Percentiles rank a stretch among this genome's conserved stretches.
Evolutionary conservation across 352 stramenopile species (phyloP).

Genomic region (Globisporangium nodosum): DNA sequence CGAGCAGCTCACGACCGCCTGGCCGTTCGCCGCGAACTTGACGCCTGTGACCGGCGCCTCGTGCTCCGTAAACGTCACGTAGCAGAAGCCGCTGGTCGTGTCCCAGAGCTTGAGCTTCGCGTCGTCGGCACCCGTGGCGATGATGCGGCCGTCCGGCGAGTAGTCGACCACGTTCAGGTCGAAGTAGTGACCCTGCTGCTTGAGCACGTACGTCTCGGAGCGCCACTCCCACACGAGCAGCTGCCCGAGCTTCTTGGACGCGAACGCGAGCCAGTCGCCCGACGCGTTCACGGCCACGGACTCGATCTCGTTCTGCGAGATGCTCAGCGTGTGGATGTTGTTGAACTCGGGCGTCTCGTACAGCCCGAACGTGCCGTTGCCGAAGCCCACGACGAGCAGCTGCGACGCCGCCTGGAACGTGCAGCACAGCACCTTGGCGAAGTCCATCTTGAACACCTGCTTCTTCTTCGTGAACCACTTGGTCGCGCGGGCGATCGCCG

Average conservation of each 20-base stretch:
- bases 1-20: slow-evolving; percentile 94
- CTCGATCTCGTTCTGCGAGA: slow-evolving; percentile 87
- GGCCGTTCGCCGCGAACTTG: slow-evolving; percentile 89
- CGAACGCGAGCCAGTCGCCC: slow-evolving; percentile 98
- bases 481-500: slow-evolving; percentile 58
- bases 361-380: slow-evolving; percentile 96
- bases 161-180: slow-evolving; percentile 97
- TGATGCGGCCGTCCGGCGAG: slow-evolving; percentile 93
- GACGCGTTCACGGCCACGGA: slow-evolving; percentile 94
- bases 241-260: slow-evolving; percentile 96
- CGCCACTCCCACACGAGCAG: slow-evolving; percentile 99
- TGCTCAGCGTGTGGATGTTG: slow-evolving; percentile 96
- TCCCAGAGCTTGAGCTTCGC: slow-evolving; percentile 99
- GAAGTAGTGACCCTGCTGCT: slow-evolving; percentile 99
- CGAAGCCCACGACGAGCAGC: slow-evolving; percentile 95
- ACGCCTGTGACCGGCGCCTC: slow-evolving; percentile 95
- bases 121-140: slow-evolving; percentile 98
- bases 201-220: slow-evolving; percentile 99
- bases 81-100: slow-evolving; percentile 97
- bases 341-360: slow-evolving; percentile 95
- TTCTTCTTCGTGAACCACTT: slow-evolving; percentile 87
- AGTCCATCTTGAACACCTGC: slow-evolving; percentile 89
- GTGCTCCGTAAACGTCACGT: slow-evolving; percentile 98
- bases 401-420: slow-evolving; percentile 84
- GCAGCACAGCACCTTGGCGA: slow-evolving; percentile 82